Conservation (phyloP, 2,329 filamentous ascomycete genomes). For the Annulohypoxylon truncatum region DNA sequence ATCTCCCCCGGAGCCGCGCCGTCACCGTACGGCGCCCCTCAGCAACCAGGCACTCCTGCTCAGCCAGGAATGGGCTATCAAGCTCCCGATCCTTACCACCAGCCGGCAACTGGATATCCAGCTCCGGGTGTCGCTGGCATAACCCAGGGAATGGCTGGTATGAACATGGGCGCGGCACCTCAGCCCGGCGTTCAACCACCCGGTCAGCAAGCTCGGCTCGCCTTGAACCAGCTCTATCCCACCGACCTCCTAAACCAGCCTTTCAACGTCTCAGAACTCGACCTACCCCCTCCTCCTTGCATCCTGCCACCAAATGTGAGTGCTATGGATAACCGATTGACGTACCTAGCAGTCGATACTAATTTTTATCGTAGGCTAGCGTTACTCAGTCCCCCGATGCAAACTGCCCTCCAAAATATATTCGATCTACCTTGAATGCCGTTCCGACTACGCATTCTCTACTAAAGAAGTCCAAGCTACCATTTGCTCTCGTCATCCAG, state of each 20-base stretch:
- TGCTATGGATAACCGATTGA: constrained; percentile 40
- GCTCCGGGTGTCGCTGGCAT: constrained; percentile 73
- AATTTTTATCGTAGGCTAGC: constrained; percentile 71
- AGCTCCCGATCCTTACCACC: constrained; percentile 74
- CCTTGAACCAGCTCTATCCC: constrained; percentile 89
- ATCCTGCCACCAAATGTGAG: constrained; percentile 91
- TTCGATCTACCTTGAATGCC: constrained; percentile 94
- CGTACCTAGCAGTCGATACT: constrained; percentile 46
- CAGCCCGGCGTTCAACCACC: constrained; percentile 63
- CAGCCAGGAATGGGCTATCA: constrained; percentile 70
- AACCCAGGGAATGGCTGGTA: constrained; percentile 86
- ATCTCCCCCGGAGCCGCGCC: constrained; percentile 43
- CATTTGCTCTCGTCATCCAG: constrained; percentile 95
- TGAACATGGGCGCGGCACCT: constrained; percentile 78
- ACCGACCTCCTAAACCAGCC: constrained; percentile 92
- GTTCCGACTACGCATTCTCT: constrained; percentile 92
- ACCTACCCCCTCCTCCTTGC: constrained; percentile 90
- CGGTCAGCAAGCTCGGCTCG: constrained; percentile 61
- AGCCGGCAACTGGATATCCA: constrained; percentile 60
- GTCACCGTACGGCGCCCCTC: constrained; percentile 57
- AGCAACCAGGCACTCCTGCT: constrained; percentile 54
- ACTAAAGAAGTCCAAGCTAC: constrained; percentile 95
- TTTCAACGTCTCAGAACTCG: constrained; percentile 92
- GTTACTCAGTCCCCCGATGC: constrained; percentile 90
- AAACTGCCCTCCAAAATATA: constrained; percentile 93